Base-by-base conservation (phyloP, 192 early-diverging fungal species). In the Backusella tarrabulga region DNA sequence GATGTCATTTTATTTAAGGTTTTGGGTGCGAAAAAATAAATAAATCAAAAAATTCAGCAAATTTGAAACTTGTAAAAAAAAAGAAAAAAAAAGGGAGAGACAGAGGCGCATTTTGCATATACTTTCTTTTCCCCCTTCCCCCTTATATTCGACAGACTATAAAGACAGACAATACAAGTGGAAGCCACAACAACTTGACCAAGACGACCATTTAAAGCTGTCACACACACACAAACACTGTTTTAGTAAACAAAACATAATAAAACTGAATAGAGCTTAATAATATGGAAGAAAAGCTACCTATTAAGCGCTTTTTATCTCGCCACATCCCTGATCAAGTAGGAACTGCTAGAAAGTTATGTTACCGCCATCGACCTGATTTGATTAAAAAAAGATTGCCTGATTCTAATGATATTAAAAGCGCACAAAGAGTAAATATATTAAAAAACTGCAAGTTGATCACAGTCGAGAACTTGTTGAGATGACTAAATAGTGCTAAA, bases 301-400 rank as follows among this genome's bases (percentile, higher is more conserved):
- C 76, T 8, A 75, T 82, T 4, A 77, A 82, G n/a, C 60, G 71
- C 23, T 82, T 82, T 67, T 36, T 82, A 29, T 71, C 72, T 26
- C 73, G 80, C 1, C 77, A 82, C 76, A 71, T 82, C 1, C 80
- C 80, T 56, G 36, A 68, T 4, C 80, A 82, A 72, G 40, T 82
- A 11, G 42, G 72, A 17, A 77, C 71, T 34, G 15, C 76, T 17
- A 32, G 74, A 41, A 77, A 78, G 34, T 73, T 82, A 50, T 90
- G 89, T 74, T 90, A 88, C 44, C 86, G 89, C 14, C 89, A 90
- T 82, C 74, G 87, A n/a, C 89, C 89, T 26, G 89, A 90, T 80
- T 60, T 88, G 68, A 76, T 84, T 29, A 83, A 81, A 40, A 80
- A 83, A 70, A 84, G 88, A 73, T 76, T 80, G 19, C 84, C 86